Conservation (phyloP, 2,329 filamentous ascomycete genomes). For the Nemania sp. region DNA sequence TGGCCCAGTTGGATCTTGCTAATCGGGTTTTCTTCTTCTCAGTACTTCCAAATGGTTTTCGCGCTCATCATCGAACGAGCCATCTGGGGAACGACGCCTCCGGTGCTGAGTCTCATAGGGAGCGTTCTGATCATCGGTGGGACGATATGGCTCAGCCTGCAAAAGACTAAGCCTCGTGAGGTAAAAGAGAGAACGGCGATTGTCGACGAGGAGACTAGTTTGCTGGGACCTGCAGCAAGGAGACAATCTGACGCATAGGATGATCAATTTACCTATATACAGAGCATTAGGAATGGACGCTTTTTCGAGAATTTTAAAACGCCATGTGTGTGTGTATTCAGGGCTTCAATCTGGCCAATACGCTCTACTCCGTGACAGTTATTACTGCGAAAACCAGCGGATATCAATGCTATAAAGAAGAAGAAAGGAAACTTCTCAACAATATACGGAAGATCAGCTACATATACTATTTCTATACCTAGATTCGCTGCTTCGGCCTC, state of each 20-base stretch:
- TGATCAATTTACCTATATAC: too few relatives aligned
- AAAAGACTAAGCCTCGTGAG: conserved; percentile 43
- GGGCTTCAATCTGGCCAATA: too few relatives aligned
- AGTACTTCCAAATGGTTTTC: conserved; percentile 43
- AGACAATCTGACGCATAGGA: conserved; percentile 10
- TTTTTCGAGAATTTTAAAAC: not conserved
- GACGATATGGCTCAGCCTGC: conserved; percentile 49
- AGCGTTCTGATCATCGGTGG: conserved; percentile 48
- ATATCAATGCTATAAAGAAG: too few relatives aligned
- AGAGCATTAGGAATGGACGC: not conserved
- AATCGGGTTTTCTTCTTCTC: not conserved
- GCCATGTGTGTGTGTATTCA: too few relatives aligned
- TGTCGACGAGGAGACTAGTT: conserved; percentile 45
- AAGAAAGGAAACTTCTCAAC: too few relatives aligned
- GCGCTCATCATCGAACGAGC: conserved; percentile 46
- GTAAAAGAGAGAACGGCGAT: conserved; percentile 26
- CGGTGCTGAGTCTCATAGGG: conserved; percentile 45
- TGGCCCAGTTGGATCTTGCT: not conserved
- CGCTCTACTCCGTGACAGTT: too few relatives aligned
- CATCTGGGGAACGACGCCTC: conserved; percentile 50
- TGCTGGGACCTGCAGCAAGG: conserved; percentile 30
- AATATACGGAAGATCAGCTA: too few relatives aligned
- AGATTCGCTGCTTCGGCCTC: too few relatives aligned
- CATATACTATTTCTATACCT: too few relatives aligned
- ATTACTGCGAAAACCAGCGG: too few relatives aligned